Evolutionary conservation across 2,329 filamentous ascomycete species (phyloP), one percentile per base, ranked within the genome.

Genomic region (Diaporthe sp.): DNA sequence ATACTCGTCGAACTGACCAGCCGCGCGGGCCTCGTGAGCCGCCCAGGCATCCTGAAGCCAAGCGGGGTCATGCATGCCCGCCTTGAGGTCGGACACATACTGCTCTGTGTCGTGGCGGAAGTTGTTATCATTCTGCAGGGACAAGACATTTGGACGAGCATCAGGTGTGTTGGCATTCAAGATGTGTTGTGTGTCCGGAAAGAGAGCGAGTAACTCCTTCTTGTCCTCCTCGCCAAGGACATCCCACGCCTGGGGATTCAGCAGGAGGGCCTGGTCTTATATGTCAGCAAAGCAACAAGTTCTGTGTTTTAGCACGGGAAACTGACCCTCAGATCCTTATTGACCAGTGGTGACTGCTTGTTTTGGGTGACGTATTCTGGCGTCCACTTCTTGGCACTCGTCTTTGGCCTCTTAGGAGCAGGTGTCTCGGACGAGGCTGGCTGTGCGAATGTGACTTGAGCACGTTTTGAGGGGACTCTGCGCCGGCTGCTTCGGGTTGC

Each of bases 11-110:
- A 89, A 91, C 2, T 87, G 83, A 6, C 90, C 90, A 1, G 82
- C 79, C 69, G 82, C 83, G 73, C 89, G 87, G 79, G 85, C 83
- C 72, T 85, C 83, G 76, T 90, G 88, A 0, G 90, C 89, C 5
- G 80, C 80, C 84, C 87, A 90, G 1, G 90, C 89, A 73, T 87
- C 83, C 22, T 79, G 82, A 10, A 92, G 84, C 89, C 89, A 91
- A 19, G 85, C 84, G 1, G 85, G 84, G 77, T 91, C 88, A 74
- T 90, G 88, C 46, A 84, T 85, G 4, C 89, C 89, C 49, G 83
- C 71, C 7, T 80, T 77, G 25, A 91, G 81, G 77, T 88, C 84
- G 46, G 87, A 85, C 42, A 84, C 78, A 78, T 86, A 87, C 19
- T 82, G 83, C 13, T 82, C 83, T 19, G 83, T 83, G 78, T 87